Conservation (phyloP, 75 land plant genomes). For the Larix kaempferi region DNA sequence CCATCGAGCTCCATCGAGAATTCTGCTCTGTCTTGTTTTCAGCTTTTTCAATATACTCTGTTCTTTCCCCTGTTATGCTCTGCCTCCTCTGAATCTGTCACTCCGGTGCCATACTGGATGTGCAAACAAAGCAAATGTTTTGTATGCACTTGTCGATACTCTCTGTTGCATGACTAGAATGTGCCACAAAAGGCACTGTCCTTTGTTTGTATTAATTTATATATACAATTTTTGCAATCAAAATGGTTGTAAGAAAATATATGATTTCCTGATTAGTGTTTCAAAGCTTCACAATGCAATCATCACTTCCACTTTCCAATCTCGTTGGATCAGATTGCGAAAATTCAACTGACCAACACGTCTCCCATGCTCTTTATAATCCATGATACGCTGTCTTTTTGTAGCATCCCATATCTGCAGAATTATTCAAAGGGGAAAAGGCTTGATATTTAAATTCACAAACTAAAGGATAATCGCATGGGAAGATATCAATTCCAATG, state of each 20-base stretch:
- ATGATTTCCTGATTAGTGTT: conserved; percentile 88
- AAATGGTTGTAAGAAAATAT: conserved; percentile 41
- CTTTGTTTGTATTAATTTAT: neutral
- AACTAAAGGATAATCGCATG: neutral
- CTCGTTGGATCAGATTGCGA: conserved; percentile 76
- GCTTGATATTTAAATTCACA: neutral
- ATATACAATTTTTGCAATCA: neutral
- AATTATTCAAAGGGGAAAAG: neutral
- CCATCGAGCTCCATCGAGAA: too few species aligned
- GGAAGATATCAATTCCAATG: neutral
- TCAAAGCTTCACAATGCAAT: conserved; percentile 85
- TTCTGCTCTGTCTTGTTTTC: too few species aligned
- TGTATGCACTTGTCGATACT: neutral
- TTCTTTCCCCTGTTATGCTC: too few species aligned
- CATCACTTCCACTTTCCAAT: conserved; percentile 77
- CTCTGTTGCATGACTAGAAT: neutral
- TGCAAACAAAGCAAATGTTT: neutral
- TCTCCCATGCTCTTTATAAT: conserved; percentile 76
- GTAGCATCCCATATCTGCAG: conserved; percentile 74
- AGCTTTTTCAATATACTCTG: too few species aligned
- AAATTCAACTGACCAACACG: conserved; percentile 90
- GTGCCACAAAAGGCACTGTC: neutral
- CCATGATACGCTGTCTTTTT: conserved; percentile 52
- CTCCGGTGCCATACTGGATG: neutral
- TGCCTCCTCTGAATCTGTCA: too few species aligned